Evolutionary conservation across 345 rosid species (phyloP).

Genomic region (Populus pruinosa): DNA sequence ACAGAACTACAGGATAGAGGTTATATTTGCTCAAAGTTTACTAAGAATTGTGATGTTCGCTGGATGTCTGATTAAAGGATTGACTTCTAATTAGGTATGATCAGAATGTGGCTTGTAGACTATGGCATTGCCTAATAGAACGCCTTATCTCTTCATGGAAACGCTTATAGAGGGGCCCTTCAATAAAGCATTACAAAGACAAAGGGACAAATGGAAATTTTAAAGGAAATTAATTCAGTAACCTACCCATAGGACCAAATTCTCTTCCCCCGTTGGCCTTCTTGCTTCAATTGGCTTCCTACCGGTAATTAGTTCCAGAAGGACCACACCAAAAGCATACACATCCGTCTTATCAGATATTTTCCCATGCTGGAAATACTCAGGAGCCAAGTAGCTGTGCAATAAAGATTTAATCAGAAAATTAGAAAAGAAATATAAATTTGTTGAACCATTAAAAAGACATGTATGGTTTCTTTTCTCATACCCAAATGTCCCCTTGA

Average conservation of each 20-base stretch:
- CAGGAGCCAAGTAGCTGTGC: conserved; percentile 85
- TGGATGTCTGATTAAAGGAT: conserved; percentile 1
- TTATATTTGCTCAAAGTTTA: not conserved
- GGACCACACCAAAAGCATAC: conserved; percentile 91
- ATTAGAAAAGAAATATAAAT: not conserved
- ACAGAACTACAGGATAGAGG: not conserved
- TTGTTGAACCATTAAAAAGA: not conserved
- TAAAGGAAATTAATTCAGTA: conserved; percentile 12
- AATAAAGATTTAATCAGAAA: conserved; percentile 7
- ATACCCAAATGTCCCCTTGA: conserved; percentile 98
- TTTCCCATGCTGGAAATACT: conserved; percentile 96
- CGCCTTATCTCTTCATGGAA: not conserved
- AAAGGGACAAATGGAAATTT: conserved; percentile 21
- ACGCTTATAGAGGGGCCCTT: conserved; percentile 9
- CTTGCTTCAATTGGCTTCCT: conserved; percentile 85
- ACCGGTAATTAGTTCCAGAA: conserved; percentile 78
- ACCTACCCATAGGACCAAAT: conserved; percentile 89
- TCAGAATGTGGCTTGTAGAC: conserved; percentile 1
- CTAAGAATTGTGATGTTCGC: not conserved
- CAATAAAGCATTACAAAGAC: conserved; percentile 25
- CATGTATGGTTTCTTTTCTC: not conserved
- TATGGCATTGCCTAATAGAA: conserved; percentile 4
- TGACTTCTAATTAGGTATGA: conserved; percentile 6
- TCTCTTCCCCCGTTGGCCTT: conserved; percentile 84
- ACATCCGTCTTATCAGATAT: conserved; percentile 92